Evolutionary conservation across 2,329 filamentous ascomycete species (phyloP).

Genomic region (Sclerotinia minor): DNA sequence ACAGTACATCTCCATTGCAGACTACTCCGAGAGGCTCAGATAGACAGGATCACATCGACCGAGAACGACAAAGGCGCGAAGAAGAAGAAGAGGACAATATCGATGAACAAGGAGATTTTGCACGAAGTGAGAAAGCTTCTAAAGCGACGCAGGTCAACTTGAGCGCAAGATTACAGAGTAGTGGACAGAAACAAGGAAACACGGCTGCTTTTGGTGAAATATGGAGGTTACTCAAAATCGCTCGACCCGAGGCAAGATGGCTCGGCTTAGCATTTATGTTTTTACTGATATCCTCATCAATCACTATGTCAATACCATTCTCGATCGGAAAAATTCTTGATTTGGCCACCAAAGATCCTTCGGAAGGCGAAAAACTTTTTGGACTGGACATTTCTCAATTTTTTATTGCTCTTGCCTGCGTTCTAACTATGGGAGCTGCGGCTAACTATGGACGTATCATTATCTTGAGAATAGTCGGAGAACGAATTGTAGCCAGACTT

Average conservation of each 20-base stretch:
- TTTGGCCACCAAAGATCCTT: constrained; percentile 73
- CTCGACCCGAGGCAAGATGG: constrained; percentile 77
- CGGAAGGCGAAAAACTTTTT: constrained; percentile 70
- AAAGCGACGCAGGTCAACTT: constrained; percentile 89
- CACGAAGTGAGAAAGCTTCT: constrained; percentile 77
- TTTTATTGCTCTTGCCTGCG: constrained; percentile 73
- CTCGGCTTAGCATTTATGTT: constrained; percentile 79
- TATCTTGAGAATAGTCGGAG: constrained; percentile 88
- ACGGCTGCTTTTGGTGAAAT: constrained; percentile 72
- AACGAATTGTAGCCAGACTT: constrained; percentile 87
- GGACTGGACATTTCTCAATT: constrained; percentile 85
- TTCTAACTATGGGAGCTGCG: constrained; percentile 79
- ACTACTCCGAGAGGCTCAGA: constrained; percentile 34
- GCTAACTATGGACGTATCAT: constrained; percentile 95
- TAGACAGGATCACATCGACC: constrained; percentile 41
- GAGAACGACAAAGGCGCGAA: constrained; percentile 44
- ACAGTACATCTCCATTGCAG: constrained; percentile 33
- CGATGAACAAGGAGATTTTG: constrained; percentile 61
- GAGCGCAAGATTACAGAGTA: constrained; percentile 82
- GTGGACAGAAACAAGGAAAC: constrained; percentile 55
- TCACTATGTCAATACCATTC: constrained; percentile 96
- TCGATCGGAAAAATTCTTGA: constrained; percentile 96
- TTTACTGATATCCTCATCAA: constrained; percentile 82
- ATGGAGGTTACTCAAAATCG: constrained; percentile 85
- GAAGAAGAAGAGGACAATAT: constrained; percentile 47